Percentiles rank a stretch among this genome's conserved stretches.
These are phyloP conservation scores for Fusarium scirpi DNA, from an alignment of 2,329 filamentous ascomycete species.

Conservation along the genomic window DNA sequence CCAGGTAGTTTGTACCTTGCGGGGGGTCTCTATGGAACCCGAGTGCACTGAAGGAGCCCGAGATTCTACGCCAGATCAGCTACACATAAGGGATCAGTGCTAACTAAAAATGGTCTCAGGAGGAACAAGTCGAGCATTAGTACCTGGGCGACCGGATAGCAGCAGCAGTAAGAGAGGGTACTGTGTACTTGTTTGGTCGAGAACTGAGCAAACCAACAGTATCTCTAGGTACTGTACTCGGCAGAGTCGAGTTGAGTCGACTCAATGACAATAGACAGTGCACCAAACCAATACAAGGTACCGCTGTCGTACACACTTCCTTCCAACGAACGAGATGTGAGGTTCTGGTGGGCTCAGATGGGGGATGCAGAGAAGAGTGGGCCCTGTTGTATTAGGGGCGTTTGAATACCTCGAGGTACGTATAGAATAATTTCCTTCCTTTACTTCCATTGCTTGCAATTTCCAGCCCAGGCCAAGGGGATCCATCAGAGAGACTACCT, in stretches of 20 bases:
- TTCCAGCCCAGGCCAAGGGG: constrained; percentile 39
- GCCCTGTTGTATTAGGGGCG: constrained; percentile 38
- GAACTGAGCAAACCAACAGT: not conserved
- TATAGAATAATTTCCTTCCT: constrained; percentile 24
- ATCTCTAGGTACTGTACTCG: not conserved
- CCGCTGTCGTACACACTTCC: constrained; percentile 18
- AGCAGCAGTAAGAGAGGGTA: constrained; percentile 12
- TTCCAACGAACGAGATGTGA: constrained; percentile 31
- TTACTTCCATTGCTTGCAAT: constrained; percentile 27
- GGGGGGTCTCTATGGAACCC: constrained; percentile 8
- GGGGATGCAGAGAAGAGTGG: constrained; percentile 27
- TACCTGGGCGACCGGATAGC: constrained; percentile 24
- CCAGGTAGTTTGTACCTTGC: constrained; percentile 3
- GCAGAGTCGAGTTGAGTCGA: constrained; percentile 5
- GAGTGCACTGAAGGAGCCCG: not conserved
- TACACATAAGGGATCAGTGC: constrained; percentile 16
- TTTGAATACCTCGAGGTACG: constrained; percentile 23
- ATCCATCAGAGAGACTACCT: constrained; percentile 20
- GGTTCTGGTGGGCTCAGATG: constrained; percentile 32
- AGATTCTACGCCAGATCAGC: constrained; percentile 33
- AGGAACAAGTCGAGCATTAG: constrained; percentile 8
- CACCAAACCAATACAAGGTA: constrained; percentile 21
- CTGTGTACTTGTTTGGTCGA: not conserved
- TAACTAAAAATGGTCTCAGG: constrained; percentile 24
- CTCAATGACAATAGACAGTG: constrained; percentile 18